Base-by-base conservation (phyloP, 306 rosid species). In the Fagus sylvatica region DNA sequence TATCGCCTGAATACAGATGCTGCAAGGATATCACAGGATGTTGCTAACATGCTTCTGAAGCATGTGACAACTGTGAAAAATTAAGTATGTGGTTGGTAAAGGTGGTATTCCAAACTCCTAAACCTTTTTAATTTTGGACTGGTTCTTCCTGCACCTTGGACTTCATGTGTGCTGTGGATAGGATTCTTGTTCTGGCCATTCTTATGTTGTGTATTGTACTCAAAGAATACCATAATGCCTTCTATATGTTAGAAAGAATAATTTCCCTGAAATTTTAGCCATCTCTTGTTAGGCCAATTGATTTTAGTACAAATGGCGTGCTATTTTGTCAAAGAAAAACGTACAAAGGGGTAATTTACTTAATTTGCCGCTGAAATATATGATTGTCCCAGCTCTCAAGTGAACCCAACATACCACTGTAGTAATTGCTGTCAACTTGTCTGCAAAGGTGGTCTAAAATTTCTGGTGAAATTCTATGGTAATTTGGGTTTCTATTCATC, bases 1-100 rank as follows among this genome's bases (percentile, higher is more conserved):
- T 69, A 78, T 16, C 90, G 90, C 74, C 90, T 95, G 81, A 76
- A 85, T 73, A 71, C 64, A 6, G 93, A 93, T 71, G 89, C 91
- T 71, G 81, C 85, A 9, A 91, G 93, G 83, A 87, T 96, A 36
- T 92, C 97, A 0, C 74, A 78, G 2, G 98, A 88, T 60, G 98
- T 95, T 62, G 98, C 84, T 6, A 6, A 82, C 77, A 95, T 95
- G 93, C 96, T 95, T 69, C 90, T 91, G 75, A 89, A 84, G 88
- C 86, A 91, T 32, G 97, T 92, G 55, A 92, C 93, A 0, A 81
- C 79, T 51, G 96, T 94, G 89, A 92, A 86, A 82, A 88, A 88
- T 76, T 88, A 88, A 88, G 53, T 74, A 69, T 59, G 37, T 70
- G 46, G 76, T 61, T 84, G 74, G 74, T 69, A 69, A 68, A 78